A percentile compares a stretch with the other conserved stretches of the same genome.
phyloP scores from a whole-genome alignment of 176 grass and related monocot genomes.

The Chloris gayana region DNA sequence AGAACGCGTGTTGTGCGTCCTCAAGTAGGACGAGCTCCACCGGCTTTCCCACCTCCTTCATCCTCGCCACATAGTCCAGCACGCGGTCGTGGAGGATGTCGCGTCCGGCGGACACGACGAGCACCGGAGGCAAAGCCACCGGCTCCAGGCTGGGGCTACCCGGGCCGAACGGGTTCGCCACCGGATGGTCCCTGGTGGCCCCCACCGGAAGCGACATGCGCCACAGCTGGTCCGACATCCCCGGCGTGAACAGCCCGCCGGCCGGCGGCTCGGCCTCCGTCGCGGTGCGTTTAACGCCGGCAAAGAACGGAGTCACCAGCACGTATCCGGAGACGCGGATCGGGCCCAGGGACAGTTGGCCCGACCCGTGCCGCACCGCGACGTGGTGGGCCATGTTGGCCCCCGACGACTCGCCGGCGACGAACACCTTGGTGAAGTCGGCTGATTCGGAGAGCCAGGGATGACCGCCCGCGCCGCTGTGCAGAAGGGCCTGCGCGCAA shows the following conservation, averaged over 20 bases:
- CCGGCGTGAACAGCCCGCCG: conserved; percentile 34
- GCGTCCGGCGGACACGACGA: conserved; percentile 49
- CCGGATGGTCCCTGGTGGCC: conserved; percentile 55
- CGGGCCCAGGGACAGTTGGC: neutral
- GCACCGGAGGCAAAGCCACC: conserved; percentile 42
- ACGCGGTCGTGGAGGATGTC: conserved; percentile 52
- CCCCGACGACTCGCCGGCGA: conserved; percentile 45
- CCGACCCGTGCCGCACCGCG: neutral
- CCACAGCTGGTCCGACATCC: conserved; percentile 53
- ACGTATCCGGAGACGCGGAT: conserved; percentile 47
- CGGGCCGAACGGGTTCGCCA: conserved; percentile 70
- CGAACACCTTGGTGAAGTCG: conserved; percentile 33
- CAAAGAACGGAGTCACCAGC: conserved; percentile 61
- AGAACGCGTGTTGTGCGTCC: conserved; percentile 60
- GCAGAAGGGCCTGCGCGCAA: neutral
- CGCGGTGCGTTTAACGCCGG: conserved; percentile 31
- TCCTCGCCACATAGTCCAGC: conserved; percentile 49
- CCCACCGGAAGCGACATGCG: conserved; percentile 61
- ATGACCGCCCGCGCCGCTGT: neutral
- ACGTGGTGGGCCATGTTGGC: conserved; percentile 53
- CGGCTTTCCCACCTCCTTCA: conserved; percentile 55
- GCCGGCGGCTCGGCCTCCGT: conserved; percentile 49
- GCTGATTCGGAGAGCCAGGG: conserved; percentile 34
- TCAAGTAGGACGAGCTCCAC: conserved; percentile 52
- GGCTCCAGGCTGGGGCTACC: conserved; percentile 38